These are phyloP conservation scores for Tetraselmis striata DNA, from an alignment of 139 green algal genomes.

Conservation along the genomic window DNA sequence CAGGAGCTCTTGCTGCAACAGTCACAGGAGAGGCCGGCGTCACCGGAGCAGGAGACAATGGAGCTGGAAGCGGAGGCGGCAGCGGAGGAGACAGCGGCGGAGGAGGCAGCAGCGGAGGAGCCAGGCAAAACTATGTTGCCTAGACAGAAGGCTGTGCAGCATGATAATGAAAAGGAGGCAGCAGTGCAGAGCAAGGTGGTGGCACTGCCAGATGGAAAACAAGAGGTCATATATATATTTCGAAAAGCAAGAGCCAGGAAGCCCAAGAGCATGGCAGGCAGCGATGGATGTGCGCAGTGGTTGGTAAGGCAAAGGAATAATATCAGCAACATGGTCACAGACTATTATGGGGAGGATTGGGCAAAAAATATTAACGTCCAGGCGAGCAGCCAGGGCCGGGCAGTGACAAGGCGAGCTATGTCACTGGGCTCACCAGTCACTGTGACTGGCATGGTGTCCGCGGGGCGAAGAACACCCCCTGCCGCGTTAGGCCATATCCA, in stretches of 20 bases:
- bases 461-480: background rate
- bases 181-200: background rate
- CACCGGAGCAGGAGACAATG: background rate
- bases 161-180: constrained; percentile 1
- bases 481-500: background rate
- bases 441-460: background rate
- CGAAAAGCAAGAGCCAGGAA: background rate
- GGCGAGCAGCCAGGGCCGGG: background rate
- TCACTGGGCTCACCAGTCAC: background rate
- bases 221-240: background rate
- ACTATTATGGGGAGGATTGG: background rate
- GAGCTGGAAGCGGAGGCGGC: background rate
- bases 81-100: background rate
- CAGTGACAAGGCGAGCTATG: background rate
- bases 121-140: background rate
- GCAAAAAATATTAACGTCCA: background rate
- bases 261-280: background rate
- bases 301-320: background rate
- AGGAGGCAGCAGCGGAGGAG: background rate
- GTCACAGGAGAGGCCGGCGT: background rate
- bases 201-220: background rate
- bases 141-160: background rate
- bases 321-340: background rate
- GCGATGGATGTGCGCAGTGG: background rate
- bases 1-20: background rate